Conservation (phyloP, 768 basidiomycete species). For the Amanita thiersii region DNA sequence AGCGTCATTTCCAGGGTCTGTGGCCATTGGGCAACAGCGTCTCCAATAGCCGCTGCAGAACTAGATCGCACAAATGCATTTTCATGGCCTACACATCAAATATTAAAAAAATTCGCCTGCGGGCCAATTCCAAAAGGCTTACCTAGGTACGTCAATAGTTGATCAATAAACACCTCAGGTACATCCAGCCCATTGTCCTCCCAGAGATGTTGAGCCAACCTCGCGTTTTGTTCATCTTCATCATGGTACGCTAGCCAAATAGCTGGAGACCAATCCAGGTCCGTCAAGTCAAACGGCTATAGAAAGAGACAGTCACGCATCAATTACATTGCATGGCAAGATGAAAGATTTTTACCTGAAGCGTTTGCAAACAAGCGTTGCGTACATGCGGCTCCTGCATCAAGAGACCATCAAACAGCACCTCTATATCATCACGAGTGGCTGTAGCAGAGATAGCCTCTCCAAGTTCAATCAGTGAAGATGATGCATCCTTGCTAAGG, state of each 20-base stretch:
- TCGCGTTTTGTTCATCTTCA: constrained; percentile 75
- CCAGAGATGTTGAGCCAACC: constrained; percentile 78
- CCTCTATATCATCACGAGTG: constrained; percentile 49
- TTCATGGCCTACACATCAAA: constrained; percentile 50
- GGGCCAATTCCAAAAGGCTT: constrained; percentile 12
- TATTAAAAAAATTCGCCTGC: too few relatives aligned
- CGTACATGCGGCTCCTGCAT: constrained; percentile 84
- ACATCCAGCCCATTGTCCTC: constrained; percentile 94
- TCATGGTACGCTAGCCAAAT: constrained; percentile 89
- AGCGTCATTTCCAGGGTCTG: constrained; percentile 41
- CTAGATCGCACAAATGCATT: constrained; percentile 75
- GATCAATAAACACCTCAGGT: constrained; percentile 52
- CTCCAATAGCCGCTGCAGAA: constrained; percentile 64
- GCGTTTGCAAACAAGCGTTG: constrained; percentile 81
- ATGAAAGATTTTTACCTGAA: constrained; percentile 50
- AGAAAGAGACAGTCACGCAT: constrained; percentile 5
- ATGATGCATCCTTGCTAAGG: constrained; percentile 76
- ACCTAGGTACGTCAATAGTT: constrained; percentile 67
- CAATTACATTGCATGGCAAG: background rate
- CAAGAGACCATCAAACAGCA: constrained; percentile 67
- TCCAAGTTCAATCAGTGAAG: constrained; percentile 72
- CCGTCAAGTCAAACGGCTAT: constrained; percentile 90
- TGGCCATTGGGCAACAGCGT: constrained; percentile 68
- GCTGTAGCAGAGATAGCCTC: constrained; percentile 68
- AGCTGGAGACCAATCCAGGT: constrained; percentile 86